Conservation (phyloP, 371 early-diverging fungal species). For the Catenaria anguillulae region DNA sequence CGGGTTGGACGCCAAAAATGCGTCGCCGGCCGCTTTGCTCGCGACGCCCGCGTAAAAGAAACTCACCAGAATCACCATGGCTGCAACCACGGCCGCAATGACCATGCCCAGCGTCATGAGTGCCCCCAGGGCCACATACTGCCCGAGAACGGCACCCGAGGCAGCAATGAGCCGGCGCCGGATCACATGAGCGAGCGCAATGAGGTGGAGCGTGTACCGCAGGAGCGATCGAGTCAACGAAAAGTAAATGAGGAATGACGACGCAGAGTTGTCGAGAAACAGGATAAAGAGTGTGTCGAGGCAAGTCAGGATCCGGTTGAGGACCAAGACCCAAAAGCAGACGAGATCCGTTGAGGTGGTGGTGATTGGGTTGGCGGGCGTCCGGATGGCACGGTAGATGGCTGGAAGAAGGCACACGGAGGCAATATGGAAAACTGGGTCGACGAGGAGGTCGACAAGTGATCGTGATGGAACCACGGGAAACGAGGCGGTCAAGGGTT, state of each 20-base stretch:
- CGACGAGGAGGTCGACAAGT: too few species aligned
- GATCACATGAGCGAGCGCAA: background rate
- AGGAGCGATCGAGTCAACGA: background rate
- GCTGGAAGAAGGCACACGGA: too few species aligned
- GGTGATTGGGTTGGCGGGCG: background rate
- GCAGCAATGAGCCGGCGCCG: background rate
- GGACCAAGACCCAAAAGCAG: background rate
- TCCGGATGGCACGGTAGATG: too few species aligned
- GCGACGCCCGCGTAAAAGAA: background rate
- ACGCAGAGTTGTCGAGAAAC: background rate
- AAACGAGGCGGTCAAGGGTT: too few species aligned
- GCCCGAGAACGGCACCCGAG: background rate
- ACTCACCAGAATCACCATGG: background rate
- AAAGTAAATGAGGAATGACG: background rate
- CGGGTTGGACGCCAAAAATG: background rate
- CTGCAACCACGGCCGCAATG: background rate
- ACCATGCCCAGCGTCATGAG: background rate
- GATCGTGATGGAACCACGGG: too few species aligned
- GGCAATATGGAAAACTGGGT: too few species aligned
- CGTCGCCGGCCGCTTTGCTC: background rate
- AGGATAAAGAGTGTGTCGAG: background rate
- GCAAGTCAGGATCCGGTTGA: background rate
- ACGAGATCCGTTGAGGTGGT: background rate
- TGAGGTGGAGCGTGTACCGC: background rate
- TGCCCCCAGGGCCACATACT: background rate